Evolutionary conservation across 345 rosid species (phyloP).

Genomic region (Lepidium sativum): DNA sequence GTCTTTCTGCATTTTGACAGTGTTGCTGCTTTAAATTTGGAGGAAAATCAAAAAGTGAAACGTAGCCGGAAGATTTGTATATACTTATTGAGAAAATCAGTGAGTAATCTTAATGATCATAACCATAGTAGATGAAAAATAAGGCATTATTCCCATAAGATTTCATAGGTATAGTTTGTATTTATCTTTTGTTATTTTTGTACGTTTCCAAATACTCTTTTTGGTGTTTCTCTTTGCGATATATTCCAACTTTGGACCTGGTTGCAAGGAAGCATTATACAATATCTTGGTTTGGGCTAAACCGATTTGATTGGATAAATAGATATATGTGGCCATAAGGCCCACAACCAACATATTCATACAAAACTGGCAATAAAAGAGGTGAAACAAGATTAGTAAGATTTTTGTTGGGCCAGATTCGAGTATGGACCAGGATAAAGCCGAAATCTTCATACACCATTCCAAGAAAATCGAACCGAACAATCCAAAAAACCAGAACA

Average conservation of each 20-base stretch:
- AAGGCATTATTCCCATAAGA: slow-evolving; percentile 7
- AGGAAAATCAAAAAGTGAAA: slow-evolving; percentile 34
- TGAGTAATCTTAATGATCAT: slow-evolving; percentile 4
- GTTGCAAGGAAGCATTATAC: neutral
- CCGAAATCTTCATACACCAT: too few relatives aligned
- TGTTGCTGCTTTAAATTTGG: slow-evolving; percentile 43
- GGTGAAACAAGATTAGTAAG: too few relatives aligned
- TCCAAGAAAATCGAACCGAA: too few relatives aligned
- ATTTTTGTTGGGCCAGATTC: too few relatives aligned
- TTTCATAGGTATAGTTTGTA: neutral
- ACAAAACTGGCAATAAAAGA: too few relatives aligned
- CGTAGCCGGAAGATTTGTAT: neutral
- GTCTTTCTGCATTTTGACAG: neutral
- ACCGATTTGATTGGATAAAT: neutral
- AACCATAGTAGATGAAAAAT: neutral
- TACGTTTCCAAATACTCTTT: neutral
- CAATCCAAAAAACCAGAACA: too few relatives aligned
- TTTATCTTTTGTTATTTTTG: neutral
- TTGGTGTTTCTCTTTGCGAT: slow-evolving; percentile 3
- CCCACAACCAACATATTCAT: neutral
- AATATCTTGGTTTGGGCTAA: neutral
- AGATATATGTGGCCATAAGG: neutral
- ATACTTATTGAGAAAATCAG: slow-evolving; percentile 9
- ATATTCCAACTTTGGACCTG: neutral
- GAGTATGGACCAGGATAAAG: too few relatives aligned